A percentile compares a stretch with the other conserved stretches of the same genome.
Evolutionary conservation across 176 grass and related monocot species (phyloP).

Genomic region (Oryza australiensis): DNA sequence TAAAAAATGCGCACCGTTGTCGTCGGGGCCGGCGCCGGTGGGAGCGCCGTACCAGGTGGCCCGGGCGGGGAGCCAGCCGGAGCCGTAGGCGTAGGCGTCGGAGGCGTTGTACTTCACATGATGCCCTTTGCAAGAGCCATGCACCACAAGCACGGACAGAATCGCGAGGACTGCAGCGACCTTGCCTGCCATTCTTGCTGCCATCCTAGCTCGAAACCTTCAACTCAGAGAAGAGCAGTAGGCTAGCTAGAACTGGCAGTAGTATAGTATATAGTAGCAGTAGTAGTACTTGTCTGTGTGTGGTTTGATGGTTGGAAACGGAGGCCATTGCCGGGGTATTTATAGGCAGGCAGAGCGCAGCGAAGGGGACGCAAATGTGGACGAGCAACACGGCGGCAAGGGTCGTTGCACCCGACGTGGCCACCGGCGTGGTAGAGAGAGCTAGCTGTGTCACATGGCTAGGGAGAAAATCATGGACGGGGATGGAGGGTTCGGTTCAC

Average conservation of each 20-base stretch:
- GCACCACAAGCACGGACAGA: constrained; percentile 30
- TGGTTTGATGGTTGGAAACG: neutral
- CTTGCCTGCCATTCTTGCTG: neutral
- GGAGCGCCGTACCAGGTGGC: constrained; percentile 81
- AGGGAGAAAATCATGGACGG: constrained; percentile 30
- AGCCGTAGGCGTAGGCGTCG: neutral
- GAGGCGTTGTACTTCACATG: neutral
- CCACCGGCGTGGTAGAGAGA: neutral
- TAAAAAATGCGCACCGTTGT: constrained; percentile 35
- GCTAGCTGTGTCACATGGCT: constrained; percentile 40
- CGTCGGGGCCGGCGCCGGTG: constrained; percentile 53
- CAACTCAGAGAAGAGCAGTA: too few species aligned
- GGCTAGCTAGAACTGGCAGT: neutral
- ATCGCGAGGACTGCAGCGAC: constrained; percentile 6
- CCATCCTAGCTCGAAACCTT: neutral
- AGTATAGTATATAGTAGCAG: too few species aligned
- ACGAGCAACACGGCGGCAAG: neutral
- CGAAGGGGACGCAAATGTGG: neutral
- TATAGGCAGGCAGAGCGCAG: constrained; percentile 22
- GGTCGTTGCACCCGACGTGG: constrained; percentile 29
- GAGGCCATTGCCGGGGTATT: constrained; percentile 23
- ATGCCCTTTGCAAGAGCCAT: constrained; percentile 6
- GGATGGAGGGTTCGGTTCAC: constrained; percentile 12
- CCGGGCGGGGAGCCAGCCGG: constrained; percentile 38
- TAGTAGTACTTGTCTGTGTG: neutral